phyloP scores from a whole-genome alignment of 345 rosid species.

The Eucalyptus decipiens region DNA sequence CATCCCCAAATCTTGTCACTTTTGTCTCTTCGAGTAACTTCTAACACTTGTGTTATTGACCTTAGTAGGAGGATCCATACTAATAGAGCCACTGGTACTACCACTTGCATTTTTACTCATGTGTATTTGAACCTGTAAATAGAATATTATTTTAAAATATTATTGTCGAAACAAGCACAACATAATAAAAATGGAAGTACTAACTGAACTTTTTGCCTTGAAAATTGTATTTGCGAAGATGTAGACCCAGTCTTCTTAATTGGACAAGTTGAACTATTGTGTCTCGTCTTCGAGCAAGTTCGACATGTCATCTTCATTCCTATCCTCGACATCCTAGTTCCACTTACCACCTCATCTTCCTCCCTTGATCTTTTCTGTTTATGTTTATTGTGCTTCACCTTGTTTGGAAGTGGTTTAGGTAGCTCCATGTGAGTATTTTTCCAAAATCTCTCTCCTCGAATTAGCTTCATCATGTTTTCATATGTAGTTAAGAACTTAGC shows the following conservation, averaged over 20 bases:
- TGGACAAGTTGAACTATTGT: not conserved
- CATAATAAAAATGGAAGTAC: not conserved
- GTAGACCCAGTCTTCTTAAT: not conserved
- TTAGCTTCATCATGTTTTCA: not conserved
- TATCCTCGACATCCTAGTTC: not conserved
- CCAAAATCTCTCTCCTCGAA: not conserved
- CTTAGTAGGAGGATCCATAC: too few species aligned
- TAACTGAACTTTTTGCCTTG: not conserved
- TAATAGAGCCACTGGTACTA: accelerated
- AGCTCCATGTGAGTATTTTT: not conserved
- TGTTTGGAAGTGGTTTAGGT: not conserved
- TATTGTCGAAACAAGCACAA: not conserved
- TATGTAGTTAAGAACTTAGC: not conserved
- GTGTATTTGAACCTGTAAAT: not conserved
- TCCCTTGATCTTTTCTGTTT: not conserved
- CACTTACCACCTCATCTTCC: not conserved
- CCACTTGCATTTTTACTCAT: not conserved
- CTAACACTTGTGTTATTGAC: too few species aligned
- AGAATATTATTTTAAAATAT: not conserved
- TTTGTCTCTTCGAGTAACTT: too few species aligned
- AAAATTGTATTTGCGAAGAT: not conserved
- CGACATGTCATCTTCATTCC: not conserved
- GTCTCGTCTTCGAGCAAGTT: not conserved
- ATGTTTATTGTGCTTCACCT: accelerated
- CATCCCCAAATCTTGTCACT: too few species aligned